Percentiles rank a stretch among this genome's conserved stretches.
phyloP scores from a whole-genome alignment of 257 asterid species.

The Capsicum baccatum region DNA sequence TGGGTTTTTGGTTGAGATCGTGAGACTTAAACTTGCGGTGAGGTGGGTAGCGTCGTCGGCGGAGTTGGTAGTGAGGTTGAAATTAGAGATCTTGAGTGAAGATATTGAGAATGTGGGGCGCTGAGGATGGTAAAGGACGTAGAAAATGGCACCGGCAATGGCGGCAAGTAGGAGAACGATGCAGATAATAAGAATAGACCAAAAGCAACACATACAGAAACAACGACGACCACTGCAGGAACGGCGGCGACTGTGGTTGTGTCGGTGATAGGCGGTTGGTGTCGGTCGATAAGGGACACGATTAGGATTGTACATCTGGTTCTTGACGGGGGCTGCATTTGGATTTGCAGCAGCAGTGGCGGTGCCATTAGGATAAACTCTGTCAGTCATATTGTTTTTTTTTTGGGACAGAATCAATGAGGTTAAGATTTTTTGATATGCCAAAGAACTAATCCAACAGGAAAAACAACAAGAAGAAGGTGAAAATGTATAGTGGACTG shows the following conservation, averaged over 20 bases:
- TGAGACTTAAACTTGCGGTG: conserved; percentile 31
- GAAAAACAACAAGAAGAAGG: not conserved
- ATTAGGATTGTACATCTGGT: conserved; percentile 43
- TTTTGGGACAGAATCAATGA: not conserved
- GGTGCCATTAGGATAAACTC: conserved; percentile 51
- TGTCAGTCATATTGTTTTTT: conserved; percentile 41
- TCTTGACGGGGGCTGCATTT: conserved; percentile 36
- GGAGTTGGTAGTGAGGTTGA: conserved; percentile 34
- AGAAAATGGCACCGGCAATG: conserved; percentile 31
- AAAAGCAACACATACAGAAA: conserved; percentile 48
- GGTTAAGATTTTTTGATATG: conserved; percentile 24
- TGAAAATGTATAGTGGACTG: not conserved
- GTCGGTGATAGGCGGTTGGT: conserved; percentile 35
- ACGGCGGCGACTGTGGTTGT: conserved; percentile 37
- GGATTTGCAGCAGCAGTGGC: conserved; percentile 36
- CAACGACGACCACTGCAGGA: conserved; percentile 47
- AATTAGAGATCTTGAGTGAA: conserved; percentile 32
- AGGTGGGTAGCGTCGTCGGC: conserved; percentile 31
- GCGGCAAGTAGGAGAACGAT: conserved; percentile 33
- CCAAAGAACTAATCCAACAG: not conserved
- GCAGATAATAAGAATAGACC: conserved; percentile 37
- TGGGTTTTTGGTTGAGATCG: conserved; percentile 37
- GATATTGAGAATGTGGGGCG: conserved; percentile 34
- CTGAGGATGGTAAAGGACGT: conserved; percentile 38
- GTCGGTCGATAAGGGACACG: conserved; percentile 49